phyloP scores from a whole-genome alignment of 148 eudicot genomes.

The Tetragonia tetragonoides region DNA sequence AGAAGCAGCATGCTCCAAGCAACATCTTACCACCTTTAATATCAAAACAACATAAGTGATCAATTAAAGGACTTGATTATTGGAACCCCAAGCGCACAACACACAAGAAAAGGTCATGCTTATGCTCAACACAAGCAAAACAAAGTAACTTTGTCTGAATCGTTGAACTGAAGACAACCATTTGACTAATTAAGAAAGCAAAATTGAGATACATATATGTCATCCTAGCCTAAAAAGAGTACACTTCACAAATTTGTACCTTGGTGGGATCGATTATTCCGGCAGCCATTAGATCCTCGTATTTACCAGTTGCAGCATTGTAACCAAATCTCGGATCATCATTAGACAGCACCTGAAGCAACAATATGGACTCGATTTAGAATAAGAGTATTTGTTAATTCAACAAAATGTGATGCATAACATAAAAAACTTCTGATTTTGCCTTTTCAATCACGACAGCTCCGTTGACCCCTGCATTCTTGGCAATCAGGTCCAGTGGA shows the following conservation, averaged over 20 bases:
- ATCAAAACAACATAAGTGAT: not conserved
- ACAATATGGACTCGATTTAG: not conserved
- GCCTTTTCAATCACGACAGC: conserved; percentile 66
- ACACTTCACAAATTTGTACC: conserved; percentile 27
- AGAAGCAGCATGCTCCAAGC: conserved; percentile 70
- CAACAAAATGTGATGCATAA: not conserved
- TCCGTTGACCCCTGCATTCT: conserved; percentile 66
- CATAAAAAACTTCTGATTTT: not conserved
- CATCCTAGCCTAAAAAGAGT: not conserved
- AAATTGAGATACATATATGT: not conserved
- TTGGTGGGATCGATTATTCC: conserved; percentile 72
- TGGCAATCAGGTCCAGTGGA: conserved; percentile 61
- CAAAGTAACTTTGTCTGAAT: not conserved
- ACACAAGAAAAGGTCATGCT: not conserved
- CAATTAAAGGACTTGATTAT: not conserved
- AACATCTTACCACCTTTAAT: conserved; percentile 65
- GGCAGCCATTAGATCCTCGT: conserved; percentile 70
- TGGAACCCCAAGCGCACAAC: not conserved
- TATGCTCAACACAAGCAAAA: too few species aligned
- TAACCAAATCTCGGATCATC: conserved; percentile 49
- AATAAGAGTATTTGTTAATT: not conserved
- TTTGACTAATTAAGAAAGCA: not conserved
- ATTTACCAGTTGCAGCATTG: conserved; percentile 63
- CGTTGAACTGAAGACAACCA: not conserved
- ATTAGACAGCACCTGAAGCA: conserved; percentile 44